A percentile compares a stretch with the other conserved stretches of the same genome.
These are phyloP conservation scores for Suhomyces chickasaworum DNA, from an alignment of 1,139 yeast genomes.

Conservation along the genomic window DNA sequence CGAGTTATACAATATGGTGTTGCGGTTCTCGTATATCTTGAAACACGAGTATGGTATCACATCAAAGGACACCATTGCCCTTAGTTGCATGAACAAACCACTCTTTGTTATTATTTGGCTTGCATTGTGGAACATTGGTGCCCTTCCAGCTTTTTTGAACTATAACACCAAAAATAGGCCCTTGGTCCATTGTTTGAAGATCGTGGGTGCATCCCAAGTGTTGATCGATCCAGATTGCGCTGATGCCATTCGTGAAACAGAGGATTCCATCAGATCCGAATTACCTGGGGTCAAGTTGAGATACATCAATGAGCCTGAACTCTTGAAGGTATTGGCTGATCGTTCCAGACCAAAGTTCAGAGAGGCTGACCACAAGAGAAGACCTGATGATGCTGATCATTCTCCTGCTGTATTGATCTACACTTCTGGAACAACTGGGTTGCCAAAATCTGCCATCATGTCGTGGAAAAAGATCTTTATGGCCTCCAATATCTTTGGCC, in stretches of 20 bases:
- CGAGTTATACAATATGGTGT: conserved; percentile 65
- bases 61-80: conserved; percentile 69
- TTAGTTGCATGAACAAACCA: conserved; percentile 83
- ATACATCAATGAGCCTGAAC: conserved; percentile 57
- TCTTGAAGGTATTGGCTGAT: conserved; percentile 45
- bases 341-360: conserved; percentile 53
- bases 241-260: conserved; percentile 56
- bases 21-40: conserved; percentile 67
- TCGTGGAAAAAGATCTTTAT: conserved; percentile 82
- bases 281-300: conserved; percentile 48
- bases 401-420: conserved; percentile 75
- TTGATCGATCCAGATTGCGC: conserved; percentile 76
- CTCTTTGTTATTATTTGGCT: conserved; percentile 79
- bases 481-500: conserved; percentile 72
- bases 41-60: conserved; percentile 64
- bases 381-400: conserved; percentile 56
- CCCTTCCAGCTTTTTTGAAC: conserved; percentile 83
- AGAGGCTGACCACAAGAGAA: conserved; percentile 57
- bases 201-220: conserved; percentile 64
- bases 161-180: conserved; percentile 76
- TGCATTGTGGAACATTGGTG: conserved; percentile 90
- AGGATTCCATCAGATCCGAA: conserved; percentile 44
- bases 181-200: conserved; percentile 75
- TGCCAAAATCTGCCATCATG: conserved; percentile 93
- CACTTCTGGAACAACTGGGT: conserved; percentile 94